Evolutionary conservation across 2,329 filamentous ascomycete species (phyloP).

Genomic region (Fusarium proliferatum): DNA sequence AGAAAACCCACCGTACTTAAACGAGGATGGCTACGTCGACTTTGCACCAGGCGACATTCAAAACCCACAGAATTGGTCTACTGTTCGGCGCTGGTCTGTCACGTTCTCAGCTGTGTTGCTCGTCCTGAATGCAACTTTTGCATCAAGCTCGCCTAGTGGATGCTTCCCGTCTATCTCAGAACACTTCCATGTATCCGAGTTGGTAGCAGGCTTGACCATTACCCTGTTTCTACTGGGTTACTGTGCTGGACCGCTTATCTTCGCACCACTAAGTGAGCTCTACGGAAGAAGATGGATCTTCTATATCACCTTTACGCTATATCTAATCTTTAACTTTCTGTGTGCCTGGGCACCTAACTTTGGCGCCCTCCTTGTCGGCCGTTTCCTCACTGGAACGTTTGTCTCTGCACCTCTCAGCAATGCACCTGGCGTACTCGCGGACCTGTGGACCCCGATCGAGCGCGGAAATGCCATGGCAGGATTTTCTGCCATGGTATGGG

Average conservation of each 20-base stretch:
- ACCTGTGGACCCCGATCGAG: slow-evolving; percentile 82
- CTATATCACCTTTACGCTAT: slow-evolving; percentile 67
- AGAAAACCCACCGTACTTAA: slow-evolving; percentile 18
- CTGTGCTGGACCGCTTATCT: slow-evolving; percentile 77
- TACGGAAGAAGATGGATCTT: slow-evolving; percentile 72
- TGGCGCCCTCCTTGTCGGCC: slow-evolving; percentile 76
- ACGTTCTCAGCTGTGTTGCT: slow-evolving; percentile 22
- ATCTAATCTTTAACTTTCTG: slow-evolving; percentile 80
- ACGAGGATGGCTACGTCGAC: slow-evolving; percentile 23
- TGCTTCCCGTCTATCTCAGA: slow-evolving; percentile 19
- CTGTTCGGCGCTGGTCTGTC: slow-evolving; percentile 3
- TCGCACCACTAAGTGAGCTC: slow-evolving; percentile 80
- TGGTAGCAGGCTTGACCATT: slow-evolving; percentile 26
- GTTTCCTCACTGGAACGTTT: slow-evolving; percentile 80
- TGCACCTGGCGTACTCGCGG: slow-evolving; percentile 81
- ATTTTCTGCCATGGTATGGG: slow-evolving; percentile 80
- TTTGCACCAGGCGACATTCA: slow-evolving; percentile 10
- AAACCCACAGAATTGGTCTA: slow-evolving; percentile 21
- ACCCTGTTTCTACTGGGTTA: slow-evolving; percentile 39
- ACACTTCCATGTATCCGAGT: slow-evolving; percentile 23
- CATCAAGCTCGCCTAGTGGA: slow-evolving; percentile 24
- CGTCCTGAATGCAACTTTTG: slow-evolving; percentile 26
- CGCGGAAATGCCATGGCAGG: slow-evolving; percentile 84
- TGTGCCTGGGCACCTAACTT: slow-evolving; percentile 80
- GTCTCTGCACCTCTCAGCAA: slow-evolving; percentile 86